Conservation (phyloP, 2,329 filamentous ascomycete species). For the Aspergillus uvarum region DNA sequence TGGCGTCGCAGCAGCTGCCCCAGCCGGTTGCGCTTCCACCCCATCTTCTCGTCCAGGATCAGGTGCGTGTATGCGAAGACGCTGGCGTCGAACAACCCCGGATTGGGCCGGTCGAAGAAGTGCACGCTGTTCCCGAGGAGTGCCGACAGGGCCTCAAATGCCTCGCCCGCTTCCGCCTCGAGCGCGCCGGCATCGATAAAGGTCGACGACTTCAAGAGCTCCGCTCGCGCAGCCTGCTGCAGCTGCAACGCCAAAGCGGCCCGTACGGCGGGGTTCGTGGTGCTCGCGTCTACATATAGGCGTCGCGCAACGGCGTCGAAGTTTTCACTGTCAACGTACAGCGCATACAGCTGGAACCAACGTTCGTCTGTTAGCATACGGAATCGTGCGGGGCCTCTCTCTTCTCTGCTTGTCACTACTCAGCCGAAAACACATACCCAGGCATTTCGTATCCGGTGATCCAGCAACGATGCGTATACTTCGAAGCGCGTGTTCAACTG, state of each 20-base stretch:
- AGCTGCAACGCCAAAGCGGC: conserved; percentile 65
- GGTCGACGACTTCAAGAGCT: conserved; percentile 64
- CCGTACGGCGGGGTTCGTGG: conserved; percentile 62
- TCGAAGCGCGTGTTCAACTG: conserved; percentile 61
- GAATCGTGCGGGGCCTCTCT: not conserved
- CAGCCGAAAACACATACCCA: conserved; percentile 63
- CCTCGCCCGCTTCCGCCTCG: conserved; percentile 60
- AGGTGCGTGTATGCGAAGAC: conserved; percentile 89
- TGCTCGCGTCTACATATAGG: conserved; percentile 69
- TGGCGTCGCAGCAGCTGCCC: conserved; percentile 56
- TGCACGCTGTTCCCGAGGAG: conserved; percentile 59
- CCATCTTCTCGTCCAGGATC: conserved; percentile 64
- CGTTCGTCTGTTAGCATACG: conserved; percentile 7
- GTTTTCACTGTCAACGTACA: conserved; percentile 75
- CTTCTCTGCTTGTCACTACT: not conserved
- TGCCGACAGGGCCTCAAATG: conserved; percentile 61
- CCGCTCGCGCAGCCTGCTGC: conserved; percentile 68
- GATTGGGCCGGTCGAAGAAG: conserved; percentile 60
- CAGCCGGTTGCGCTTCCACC: conserved; percentile 65
- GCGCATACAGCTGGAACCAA: conserved; percentile 63
- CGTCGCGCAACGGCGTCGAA: conserved; percentile 62
- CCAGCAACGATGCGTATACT: conserved; percentile 75
- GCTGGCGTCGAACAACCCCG: conserved; percentile 79
- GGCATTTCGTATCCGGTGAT: conserved; percentile 75
- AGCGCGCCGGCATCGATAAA: conserved; percentile 58